Evolutionary conservation across 805 yeast genomes (phyloP).

Genomic region (Hanseniaspora valbyensis): DNA sequence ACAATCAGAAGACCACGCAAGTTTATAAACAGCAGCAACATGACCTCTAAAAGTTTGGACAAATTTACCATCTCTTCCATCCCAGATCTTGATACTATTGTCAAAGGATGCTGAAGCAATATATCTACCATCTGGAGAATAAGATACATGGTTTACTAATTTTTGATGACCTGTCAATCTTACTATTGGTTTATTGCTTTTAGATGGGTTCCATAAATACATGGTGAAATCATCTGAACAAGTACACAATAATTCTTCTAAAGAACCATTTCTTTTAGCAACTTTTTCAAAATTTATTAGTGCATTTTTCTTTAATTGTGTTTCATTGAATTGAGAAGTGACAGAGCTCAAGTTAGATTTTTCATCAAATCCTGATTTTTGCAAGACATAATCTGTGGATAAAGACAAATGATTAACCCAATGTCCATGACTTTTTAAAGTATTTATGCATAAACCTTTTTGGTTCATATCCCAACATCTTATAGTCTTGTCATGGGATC

Average conservation of each 20-base stretch:
- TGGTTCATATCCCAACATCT: slow-evolving; percentile 75
- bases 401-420: slow-evolving; percentile 94
- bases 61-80: slow-evolving; percentile 83
- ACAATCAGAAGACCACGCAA: slow-evolving; percentile 95
- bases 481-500: slow-evolving; percentile 89
- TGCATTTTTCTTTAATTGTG: slow-evolving; percentile 40
- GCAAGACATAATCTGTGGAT: slow-evolving; percentile 77
- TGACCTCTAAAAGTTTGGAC: slow-evolving; percentile 88
- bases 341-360: slow-evolving; percentile 37
- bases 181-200: slow-evolving; percentile 68
- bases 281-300: slow-evolving; percentile 45
- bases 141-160: slow-evolving; percentile 87
- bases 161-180: slow-evolving; percentile 98
- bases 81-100: slow-evolving; percentile 92
- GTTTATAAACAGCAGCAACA: slow-evolving; percentile 94
- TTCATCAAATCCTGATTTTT: slow-evolving; percentile 84
- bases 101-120: slow-evolving; percentile 91
- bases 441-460: slow-evolving; percentile 66
- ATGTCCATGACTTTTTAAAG: slow-evolving; percentile 83
- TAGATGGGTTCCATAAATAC: slow-evolving; percentile 91
- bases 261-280: slow-evolving; percentile 42
- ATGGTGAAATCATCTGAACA: slow-evolving; percentile 96
- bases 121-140: slow-evolving; percentile 88
- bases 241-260: slow-evolving; percentile 83
- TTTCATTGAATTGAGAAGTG: slow-evolving; percentile 24